Evolutionary conservation across 2,329 filamentous ascomycete genomes (phyloP), one percentile per base, ranked within the genome.

Genomic region (Verticillium alfalfae): DNA sequence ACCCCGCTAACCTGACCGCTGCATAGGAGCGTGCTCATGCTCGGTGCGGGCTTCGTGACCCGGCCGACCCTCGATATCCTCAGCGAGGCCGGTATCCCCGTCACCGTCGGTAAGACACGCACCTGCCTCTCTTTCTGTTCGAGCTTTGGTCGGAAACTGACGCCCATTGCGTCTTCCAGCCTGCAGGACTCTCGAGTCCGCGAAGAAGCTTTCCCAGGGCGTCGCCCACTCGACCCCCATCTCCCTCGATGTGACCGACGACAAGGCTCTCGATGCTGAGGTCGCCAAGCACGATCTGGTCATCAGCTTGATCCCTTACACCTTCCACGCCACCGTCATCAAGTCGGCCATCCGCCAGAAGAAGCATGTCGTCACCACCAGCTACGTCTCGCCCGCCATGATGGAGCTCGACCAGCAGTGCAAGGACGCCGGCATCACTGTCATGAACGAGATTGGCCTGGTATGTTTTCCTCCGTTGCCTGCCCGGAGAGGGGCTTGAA

Each of bases 291-390:
- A 90, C 74, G 90, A 95, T 73, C 79, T 96, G 12, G 88, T 90
- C 73, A 90, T 93, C 75, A 86, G 81, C 72, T 76, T 98, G 77
- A 97, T 98, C 70, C 94, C 94, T 58, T 98, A 97, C 81, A 96
- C 88, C 64, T 92, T 87, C 84, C 93, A 96, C 77, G 91, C 89
- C 56, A 82, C 84, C 61, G 93, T 97, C 70, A 96, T 97, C 86
- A 94, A 96, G 84, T 88, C 90, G 39, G 94, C 93, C 66, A 97
- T 98, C 79, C 86, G 89, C 71, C 85, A 89, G 71, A 97, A 97
- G 90, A 97, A 94, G 85, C 81, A 98, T 81, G 93, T 98, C 64
- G 93, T 98, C 72, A 97, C 94, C 63, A 97, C 94, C 36, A 92
- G 88, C 67, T 98, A 98, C 73, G 91, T 97, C 68, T 96, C 91